Conservation (phyloP, 2,329 filamentous ascomycete species). For the Erysiphe neolycopersici region DNA sequence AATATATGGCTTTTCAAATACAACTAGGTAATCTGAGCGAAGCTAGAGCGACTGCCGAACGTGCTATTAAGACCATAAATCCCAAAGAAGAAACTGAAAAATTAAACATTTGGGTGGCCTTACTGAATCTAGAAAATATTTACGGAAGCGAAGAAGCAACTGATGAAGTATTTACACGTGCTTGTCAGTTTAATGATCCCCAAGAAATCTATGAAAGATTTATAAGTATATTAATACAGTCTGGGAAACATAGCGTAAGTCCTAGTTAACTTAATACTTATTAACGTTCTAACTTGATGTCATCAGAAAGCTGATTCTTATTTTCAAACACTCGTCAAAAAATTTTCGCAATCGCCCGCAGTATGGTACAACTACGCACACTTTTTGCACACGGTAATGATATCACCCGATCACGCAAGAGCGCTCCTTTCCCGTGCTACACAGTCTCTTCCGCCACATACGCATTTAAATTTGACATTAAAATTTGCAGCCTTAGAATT, state of each 20-base stretch:
- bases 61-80: constrained; percentile 74
- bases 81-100: constrained; percentile 81
- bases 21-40: constrained; percentile 71
- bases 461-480: constrained; percentile 45
- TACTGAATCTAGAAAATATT: constrained; percentile 79
- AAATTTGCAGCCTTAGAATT: constrained; percentile 89
- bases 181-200: constrained; percentile 80
- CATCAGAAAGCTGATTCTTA: constrained; percentile 60
- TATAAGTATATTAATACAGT: constrained; percentile 85
- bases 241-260: constrained; percentile 56
- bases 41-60: constrained; percentile 69
- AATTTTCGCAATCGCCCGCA: constrained; percentile 50
- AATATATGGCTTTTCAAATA: constrained; percentile 98
- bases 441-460: constrained; percentile 45
- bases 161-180: constrained; percentile 69
- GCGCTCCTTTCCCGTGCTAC: constrained; percentile 58
- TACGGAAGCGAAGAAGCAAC: constrained; percentile 65
- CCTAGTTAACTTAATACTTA: background rate
- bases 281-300: constrained; percentile 6
- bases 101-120: constrained; percentile 80
- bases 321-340: constrained; percentile 69
- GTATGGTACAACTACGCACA: constrained; percentile 90
- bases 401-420: constrained; percentile 46
- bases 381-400: constrained; percentile 56
- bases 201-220: constrained; percentile 74